Conservation (phyloP, 805 yeast species). For the Starmerella roubikii region DNA sequence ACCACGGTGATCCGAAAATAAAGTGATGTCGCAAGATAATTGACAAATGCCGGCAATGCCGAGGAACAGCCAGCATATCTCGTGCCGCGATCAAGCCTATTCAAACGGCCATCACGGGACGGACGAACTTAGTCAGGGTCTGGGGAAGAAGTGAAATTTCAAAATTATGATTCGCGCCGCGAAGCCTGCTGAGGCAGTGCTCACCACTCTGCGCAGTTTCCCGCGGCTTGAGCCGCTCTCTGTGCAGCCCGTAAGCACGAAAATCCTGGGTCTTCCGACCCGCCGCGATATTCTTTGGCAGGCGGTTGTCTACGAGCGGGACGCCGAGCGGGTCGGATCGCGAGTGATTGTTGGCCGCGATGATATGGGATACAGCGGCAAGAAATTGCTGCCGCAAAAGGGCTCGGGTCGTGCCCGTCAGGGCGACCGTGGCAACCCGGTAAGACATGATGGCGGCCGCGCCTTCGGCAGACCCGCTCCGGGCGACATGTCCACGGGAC, state of each 20-base stretch:
- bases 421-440: slow-evolving; percentile 93
- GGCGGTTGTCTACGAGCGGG: slow-evolving; percentile 87
- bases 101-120: too few relatives aligned
- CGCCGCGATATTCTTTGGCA: slow-evolving; percentile 90
- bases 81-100: too few relatives aligned
- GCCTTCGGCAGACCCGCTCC: slow-evolving; percentile 88
- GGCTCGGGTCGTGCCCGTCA: slow-evolving; percentile 91
- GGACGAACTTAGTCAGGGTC: too few relatives aligned
- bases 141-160: too few relatives aligned
- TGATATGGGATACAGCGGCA: slow-evolving; percentile 72
- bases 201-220: slow-evolving; percentile 66
- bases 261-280: slow-evolving; percentile 57
- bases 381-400: slow-evolving; percentile 76
- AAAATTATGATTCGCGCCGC: slow-evolving; percentile 19
- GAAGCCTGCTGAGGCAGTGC: slow-evolving; percentile 50
- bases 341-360: slow-evolving; percentile 76
- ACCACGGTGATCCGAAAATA: too few relatives aligned
- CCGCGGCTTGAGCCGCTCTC: slow-evolving; percentile 82
- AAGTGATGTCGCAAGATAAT: too few relatives aligned
- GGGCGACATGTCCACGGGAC: slow-evolving; percentile 67
- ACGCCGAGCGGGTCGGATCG: slow-evolving; percentile 77
- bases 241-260: slow-evolving; percentile 60
- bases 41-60: too few relatives aligned
- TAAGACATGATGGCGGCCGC: slow-evolving; percentile 74
- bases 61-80: too few relatives aligned